phyloP scores from a whole-genome alignment of 2,329 filamentous ascomycete genomes.

The Fusarium irregulare region DNA sequence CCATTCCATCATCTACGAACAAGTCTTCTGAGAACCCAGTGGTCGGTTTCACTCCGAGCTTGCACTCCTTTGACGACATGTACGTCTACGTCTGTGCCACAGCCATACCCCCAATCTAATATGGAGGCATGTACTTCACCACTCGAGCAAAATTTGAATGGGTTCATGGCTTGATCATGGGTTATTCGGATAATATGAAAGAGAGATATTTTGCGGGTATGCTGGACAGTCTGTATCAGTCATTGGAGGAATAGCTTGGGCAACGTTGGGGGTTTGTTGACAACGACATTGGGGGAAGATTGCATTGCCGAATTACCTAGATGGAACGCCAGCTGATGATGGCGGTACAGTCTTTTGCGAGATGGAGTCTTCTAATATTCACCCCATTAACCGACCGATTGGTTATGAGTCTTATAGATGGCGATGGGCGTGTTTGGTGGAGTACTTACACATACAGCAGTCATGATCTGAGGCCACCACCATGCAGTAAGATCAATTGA shows the following conservation, averaged over 20 bases:
- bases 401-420: not conserved
- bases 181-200: not conserved
- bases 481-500: not conserved
- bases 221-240: not conserved
- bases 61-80: not conserved
- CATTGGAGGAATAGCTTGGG: not conserved
- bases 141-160: rapidly evolving
- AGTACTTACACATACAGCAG: not conserved
- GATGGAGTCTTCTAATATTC: rapidly evolving
- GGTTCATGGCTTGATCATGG: not conserved
- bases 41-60: not conserved
- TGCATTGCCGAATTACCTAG: rapidly evolving
- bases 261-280: not conserved
- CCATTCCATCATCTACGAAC: too few relatives aligned
- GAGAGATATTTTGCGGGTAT: rapidly evolving
- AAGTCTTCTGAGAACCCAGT: not conserved
- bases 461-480: not conserved
- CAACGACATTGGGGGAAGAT: not conserved
- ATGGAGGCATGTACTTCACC: not conserved
- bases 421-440: not conserved
- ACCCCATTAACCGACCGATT: not conserved
- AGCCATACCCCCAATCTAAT: not conserved
- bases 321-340: not conserved
- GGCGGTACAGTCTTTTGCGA: not conserved
- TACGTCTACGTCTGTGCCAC: not conserved